Percentiles rank a stretch among this genome's conserved stretches.
These are phyloP conservation scores for Corynespora cassiicola DNA, from an alignment of 2,329 filamentous ascomycete genomes.

Conservation along the genomic window DNA sequence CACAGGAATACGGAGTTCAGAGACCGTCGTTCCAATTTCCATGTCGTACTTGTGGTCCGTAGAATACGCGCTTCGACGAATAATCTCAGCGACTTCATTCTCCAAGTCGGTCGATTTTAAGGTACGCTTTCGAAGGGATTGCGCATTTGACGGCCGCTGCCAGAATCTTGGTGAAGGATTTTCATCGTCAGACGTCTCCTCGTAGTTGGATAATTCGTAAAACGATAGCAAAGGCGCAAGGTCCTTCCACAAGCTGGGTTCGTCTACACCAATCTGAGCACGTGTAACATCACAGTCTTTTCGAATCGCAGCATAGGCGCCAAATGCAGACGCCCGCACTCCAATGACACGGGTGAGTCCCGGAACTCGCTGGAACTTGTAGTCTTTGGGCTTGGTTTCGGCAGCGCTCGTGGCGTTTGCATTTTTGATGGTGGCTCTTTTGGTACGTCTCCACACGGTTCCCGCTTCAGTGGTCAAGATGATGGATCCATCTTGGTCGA, in stretches of 20 bases:
- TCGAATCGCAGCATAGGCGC: constrained; percentile 86
- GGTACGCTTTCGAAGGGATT: constrained; percentile 62
- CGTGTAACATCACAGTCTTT: constrained; percentile 83
- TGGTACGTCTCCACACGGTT: constrained; percentile 89
- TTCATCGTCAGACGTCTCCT: constrained; percentile 51
- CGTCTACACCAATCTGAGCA: constrained; percentile 70
- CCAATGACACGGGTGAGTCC: constrained; percentile 84
- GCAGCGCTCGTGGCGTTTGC: constrained; percentile 55
- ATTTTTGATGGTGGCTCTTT: constrained; percentile 80
- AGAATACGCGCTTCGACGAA: constrained; percentile 36
- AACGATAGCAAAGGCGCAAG: constrained; percentile 74
- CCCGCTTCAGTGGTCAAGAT: constrained; percentile 93
- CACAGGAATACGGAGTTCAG: constrained; percentile 75
- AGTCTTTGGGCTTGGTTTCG: constrained; percentile 78
- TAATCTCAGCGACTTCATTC: constrained; percentile 62
- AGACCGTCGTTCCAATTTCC: constrained; percentile 61
- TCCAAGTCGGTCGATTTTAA: constrained; percentile 72
- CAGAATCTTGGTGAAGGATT: constrained; percentile 56
- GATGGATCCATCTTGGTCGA: constrained; percentile 92
- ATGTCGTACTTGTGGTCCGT: constrained; percentile 53
- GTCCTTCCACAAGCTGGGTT: constrained; percentile 76
- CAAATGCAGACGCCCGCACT: constrained; percentile 87
- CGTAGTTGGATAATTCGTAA: constrained; percentile 59
- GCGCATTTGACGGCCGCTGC: constrained; percentile 55
- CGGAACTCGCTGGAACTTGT: constrained; percentile 92